Conservation (phyloP, 2,329 filamentous ascomycete species). For the Stachybotrys chartarum region DNA sequence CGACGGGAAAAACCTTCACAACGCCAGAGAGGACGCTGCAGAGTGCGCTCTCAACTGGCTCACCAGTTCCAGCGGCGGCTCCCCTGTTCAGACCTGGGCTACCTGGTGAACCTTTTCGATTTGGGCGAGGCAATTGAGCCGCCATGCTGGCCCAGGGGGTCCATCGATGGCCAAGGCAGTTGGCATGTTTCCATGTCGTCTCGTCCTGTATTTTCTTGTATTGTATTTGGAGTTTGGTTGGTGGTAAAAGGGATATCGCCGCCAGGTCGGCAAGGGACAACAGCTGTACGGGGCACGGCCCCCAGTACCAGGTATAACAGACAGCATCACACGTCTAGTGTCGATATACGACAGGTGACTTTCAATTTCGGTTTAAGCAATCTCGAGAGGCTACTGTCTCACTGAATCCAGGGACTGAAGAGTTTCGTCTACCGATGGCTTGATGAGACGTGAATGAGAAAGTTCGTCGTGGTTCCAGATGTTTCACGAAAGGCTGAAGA, state of each 20-base stretch:
- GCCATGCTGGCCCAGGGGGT: background rate
- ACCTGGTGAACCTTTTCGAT: background rate
- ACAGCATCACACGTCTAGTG: background rate
- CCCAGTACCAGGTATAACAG: background rate
- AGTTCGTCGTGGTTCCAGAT: background rate
- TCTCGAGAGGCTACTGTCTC: background rate
- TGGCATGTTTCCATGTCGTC: background rate
- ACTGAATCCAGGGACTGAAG: background rate
- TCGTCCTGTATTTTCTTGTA: background rate
- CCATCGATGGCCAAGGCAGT: background rate
- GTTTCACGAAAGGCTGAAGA: background rate
- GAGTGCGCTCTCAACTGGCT: conserved; percentile 66
- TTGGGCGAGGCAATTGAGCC: background rate
- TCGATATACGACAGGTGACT: background rate
- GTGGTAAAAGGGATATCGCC: background rate
- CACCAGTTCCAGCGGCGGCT: conserved; percentile 22
- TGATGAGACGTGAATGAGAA: background rate
- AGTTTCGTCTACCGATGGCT: background rate
- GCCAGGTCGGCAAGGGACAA: background rate
- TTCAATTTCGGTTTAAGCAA: background rate
- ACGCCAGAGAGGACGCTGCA: conserved; percentile 86
- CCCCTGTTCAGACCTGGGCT: conserved; percentile 13
- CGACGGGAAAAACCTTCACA: conserved; percentile 80
- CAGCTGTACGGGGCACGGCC: background rate
- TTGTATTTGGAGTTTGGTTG: background rate